Conservation (phyloP, 495 filamentous ascomycete species). For the Penicillium verhagenii region DNA sequence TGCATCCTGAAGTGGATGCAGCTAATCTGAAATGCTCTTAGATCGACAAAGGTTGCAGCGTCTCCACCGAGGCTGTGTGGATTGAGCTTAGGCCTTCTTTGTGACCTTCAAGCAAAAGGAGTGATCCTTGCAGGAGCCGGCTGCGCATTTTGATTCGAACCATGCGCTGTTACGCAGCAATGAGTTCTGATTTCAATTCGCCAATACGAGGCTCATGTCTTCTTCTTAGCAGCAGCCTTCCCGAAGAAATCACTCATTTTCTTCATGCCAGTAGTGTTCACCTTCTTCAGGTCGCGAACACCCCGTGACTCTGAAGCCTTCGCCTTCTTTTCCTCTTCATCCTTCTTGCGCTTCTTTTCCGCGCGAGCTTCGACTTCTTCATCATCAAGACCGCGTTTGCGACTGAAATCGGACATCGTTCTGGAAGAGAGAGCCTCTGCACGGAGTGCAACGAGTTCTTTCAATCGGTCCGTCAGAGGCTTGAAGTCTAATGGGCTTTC, state of each 20-base stretch:
- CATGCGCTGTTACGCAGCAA: not conserved
- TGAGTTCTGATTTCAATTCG: not conserved
- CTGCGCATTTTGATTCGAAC: not conserved
- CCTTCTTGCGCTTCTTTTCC: conserved; percentile 64
- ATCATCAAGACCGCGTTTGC: conserved; percentile 68
- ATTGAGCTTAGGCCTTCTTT: not conserved
- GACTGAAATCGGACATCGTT: conserved; percentile 66
- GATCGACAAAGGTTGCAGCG: not conserved
- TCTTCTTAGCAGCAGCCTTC: conserved; percentile 55
- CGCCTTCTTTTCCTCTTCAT: conserved; percentile 74
- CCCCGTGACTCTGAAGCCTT: conserved; percentile 70
- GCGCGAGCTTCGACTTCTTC: conserved; percentile 56
- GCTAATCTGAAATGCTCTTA: not conserved
- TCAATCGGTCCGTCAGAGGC: conserved; percentile 65
- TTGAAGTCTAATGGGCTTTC: conserved; percentile 62
- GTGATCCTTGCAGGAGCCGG: not conserved
- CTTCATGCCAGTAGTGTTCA: conserved; percentile 88
- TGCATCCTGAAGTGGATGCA: too few relatives aligned
- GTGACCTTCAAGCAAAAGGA: not conserved
- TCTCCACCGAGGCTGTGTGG: not conserved
- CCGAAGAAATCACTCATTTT: conserved; percentile 95
- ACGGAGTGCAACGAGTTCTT: conserved; percentile 60
- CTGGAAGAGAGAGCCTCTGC: conserved; percentile 67
- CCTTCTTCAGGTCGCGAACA: conserved; percentile 79
- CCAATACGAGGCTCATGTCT: conserved; percentile 20